Percentiles rank a stretch among this genome's conserved stretches.
phyloP scores from a whole-genome alignment of 768 basidiomycete genomes.

The Suillus subalutaceus region DNA sequence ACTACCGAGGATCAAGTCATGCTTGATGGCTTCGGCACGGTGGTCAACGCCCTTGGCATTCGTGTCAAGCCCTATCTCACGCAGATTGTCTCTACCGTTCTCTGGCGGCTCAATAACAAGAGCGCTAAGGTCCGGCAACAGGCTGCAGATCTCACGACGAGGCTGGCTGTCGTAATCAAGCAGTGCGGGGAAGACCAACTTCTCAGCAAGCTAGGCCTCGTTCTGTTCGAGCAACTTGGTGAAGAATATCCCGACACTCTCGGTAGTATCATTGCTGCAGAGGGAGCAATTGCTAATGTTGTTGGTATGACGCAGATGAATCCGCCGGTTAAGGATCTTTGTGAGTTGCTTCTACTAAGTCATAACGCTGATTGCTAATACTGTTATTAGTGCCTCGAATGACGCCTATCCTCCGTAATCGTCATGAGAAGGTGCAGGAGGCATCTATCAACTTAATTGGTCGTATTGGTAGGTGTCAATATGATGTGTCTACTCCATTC shows the following conservation, averaged over 20 bases:
- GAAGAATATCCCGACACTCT: conserved; percentile 99
- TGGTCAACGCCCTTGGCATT: conserved; percentile 91
- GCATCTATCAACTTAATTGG: conserved; percentile 99
- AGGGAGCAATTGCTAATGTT: conserved; percentile 98
- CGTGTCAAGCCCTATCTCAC: conserved; percentile 98
- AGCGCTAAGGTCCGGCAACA: conserved; percentile 99
- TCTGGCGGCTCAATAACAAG: conserved; percentile 99
- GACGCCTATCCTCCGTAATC: conserved; percentile 99
- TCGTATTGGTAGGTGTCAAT: conserved; percentile 66
- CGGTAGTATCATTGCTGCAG: conserved; percentile 98
- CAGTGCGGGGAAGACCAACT: conserved; percentile 97
- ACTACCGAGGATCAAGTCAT: conserved; percentile 99
- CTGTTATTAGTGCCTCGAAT: conserved; percentile 85
- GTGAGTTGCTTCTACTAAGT: conserved; percentile 51
- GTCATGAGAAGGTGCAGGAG: conserved; percentile 99
- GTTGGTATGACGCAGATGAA: conserved; percentile 99
- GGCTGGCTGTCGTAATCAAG: conserved; percentile 96
- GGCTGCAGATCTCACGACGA: conserved; percentile 97
- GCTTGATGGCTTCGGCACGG: conserved; percentile 97
- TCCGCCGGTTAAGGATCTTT: conserved; percentile 96
- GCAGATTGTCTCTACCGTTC: conserved; percentile 97
- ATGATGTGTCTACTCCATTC: neutral
- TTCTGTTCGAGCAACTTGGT: conserved; percentile 97
- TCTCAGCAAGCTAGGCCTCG: conserved; percentile 93
- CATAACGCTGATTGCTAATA: conserved; percentile 8